Conservation (phyloP, 495 filamentous ascomycete genomes). For the Neurospora intermedia region DNA sequence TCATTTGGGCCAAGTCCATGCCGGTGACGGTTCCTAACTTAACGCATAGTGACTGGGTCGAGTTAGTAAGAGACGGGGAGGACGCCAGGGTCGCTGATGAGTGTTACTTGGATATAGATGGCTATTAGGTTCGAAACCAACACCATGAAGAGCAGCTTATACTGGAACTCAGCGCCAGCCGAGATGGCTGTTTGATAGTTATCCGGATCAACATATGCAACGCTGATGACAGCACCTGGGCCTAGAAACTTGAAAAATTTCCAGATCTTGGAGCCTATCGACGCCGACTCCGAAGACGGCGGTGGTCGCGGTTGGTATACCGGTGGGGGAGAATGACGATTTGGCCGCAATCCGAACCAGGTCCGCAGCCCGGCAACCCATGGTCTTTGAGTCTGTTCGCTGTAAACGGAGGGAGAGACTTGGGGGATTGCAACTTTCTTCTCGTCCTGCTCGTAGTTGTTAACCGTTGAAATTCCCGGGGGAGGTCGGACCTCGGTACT, state of each 20-base stretch:
- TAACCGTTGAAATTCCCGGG: neutral
- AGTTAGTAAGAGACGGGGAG: neutral
- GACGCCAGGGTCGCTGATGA: neutral
- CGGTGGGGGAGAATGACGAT: neutral
- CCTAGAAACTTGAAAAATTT: slow-evolving; percentile 12
- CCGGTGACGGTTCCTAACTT: slow-evolving; percentile 24
- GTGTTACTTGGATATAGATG: slow-evolving; percentile 20
- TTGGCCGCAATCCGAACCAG: neutral
- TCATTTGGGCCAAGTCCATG: slow-evolving; percentile 18
- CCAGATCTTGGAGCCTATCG: slow-evolving; percentile 2
- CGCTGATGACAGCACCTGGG: slow-evolving; percentile 15
- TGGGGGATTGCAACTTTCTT: neutral
- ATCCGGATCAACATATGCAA: slow-evolving; percentile 22
- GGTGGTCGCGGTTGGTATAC: slow-evolving; percentile 1
- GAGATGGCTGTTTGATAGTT: slow-evolving; percentile 26
- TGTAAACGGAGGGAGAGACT: neutral
- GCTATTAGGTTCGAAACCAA: slow-evolving; percentile 23
- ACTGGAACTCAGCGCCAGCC: slow-evolving; percentile 20
- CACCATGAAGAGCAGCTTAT: slow-evolving; percentile 22
- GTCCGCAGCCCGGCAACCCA: neutral
- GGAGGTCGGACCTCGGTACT: neutral
- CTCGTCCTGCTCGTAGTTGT: neutral
- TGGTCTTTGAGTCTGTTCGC: neutral
- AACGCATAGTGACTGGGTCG: slow-evolving; percentile 13
- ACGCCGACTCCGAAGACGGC: neutral